phyloP scores from a whole-genome alignment of 164 flowering plant species.

The Tetrastigma voinierianum region DNA sequence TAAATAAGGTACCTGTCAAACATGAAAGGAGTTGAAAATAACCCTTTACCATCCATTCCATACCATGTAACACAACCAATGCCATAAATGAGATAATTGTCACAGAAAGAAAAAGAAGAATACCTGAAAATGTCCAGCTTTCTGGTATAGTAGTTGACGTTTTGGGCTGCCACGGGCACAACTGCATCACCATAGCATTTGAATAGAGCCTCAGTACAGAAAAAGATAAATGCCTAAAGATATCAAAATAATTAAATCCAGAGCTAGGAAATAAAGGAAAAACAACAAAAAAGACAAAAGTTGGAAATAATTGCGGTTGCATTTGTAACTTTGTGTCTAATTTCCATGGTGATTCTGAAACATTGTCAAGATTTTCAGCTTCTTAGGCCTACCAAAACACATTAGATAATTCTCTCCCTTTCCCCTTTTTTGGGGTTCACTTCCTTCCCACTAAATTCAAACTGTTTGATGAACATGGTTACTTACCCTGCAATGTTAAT shows the following conservation, averaged over 20 bases:
- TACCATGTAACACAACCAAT: no score
- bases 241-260: no score
- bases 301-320: no score
- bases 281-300: background rate
- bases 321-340: no score
- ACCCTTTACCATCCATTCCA: background rate
- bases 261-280: background rate
- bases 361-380: no score
- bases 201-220: background rate
- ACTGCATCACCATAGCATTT: constrained; percentile 34
- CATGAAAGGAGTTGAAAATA: background rate
- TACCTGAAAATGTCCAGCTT: constrained; percentile 86
- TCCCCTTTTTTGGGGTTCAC: no score
- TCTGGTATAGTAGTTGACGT: constrained; percentile 60
- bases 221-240: background rate
- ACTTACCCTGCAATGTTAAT: no score
- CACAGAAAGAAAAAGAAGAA: background rate
- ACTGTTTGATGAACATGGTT: no score
- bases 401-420: no score
- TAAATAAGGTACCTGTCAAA: constrained; percentile 71
- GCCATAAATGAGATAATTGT: background rate
- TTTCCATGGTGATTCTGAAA: no score
- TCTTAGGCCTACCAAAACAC: no score
- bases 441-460: no score
- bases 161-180: constrained; percentile 96